Base-by-base conservation (phyloP, 2,329 filamentous ascomycete species). In the Aureobasidium sp. region DNA sequence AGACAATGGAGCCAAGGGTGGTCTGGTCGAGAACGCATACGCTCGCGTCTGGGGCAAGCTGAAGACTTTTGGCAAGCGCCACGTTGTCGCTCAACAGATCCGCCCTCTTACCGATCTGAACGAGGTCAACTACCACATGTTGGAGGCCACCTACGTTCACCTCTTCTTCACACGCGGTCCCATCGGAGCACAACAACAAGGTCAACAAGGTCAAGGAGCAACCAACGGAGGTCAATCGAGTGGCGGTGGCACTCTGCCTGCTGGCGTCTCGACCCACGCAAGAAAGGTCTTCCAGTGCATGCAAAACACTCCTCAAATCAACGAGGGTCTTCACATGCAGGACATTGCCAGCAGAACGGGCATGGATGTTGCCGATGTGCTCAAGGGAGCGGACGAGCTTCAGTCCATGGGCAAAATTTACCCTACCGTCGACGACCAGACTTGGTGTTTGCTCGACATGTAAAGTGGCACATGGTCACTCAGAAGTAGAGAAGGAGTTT, bases 381-480 rank as follows among this genome's bases (percentile, higher is more conserved):
- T 87, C 68, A 84, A 82, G 58, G 92, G 86, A n/a, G 85, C 89
- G 11, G 90, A 96, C 68, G 91, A 97, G 75, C 75, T 99, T 70
- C 75, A 91, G 47, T 80, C 80, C 2, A 77, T 84, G 61, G 90
- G 91, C 34, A 72, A 90, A 68, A 90, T 96, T 66, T 99, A 91
- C 77, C 90, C 91, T 31, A 99, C 95, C 11, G 83, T 96, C 62
- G 91, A 97, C 75, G 93, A 97, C 70, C 83, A 90, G 75, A 97
- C 93, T 0, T 97, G 90, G 87, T 90, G 91, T 47, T 79, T 96
- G 66, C 78, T 97, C 64, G 90, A 95, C 63, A 84, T 81, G 65
- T 87, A 73, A 73, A 66, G 22, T 58, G 27, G 8, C 11, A 9
- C 0, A 44, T 4, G 5, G n/a, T 15, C 8, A 22, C 17, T 17